Evolutionary conservation across 352 stramenopile genomes (phyloP), one percentile per base, ranked within the genome.

Genomic region (Plasmopara viticola): DNA sequence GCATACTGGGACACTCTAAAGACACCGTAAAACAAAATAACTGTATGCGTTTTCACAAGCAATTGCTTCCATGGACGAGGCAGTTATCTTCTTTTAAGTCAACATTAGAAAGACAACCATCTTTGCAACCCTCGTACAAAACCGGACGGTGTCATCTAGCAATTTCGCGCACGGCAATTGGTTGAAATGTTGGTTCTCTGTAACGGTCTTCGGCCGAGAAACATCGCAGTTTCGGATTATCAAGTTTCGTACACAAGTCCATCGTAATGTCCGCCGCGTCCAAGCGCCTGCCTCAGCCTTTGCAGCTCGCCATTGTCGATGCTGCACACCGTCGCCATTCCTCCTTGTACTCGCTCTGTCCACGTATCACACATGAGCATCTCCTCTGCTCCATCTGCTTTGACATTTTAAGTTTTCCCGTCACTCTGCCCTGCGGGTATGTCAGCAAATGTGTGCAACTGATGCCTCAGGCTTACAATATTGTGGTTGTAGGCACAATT

Each of bases 331-430:
- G 44, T 15, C 58, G 54, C 13, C 35, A 47, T 10, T 33, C 44
- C 12, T 31, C 39, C 5, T 10, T 48, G 15, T 6, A 17, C 7
- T 31, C 46, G 13, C 30, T 25, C 17, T 56, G 46, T 29, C 46
- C 44, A 0, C 6, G 17, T n/a, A 51, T 87, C 8, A 41, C 51
- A 4, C 61, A 60, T 9, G 72, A 86, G 14, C 66, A 84, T 37
- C 53, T 90, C 44, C 60, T 71, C 12, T 90, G 80, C 51, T 73
- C 78, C 15, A 90, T 90, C 44, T 90, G 80, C 74, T 86, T 87
- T 51, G 80, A 90, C 48, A 69, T 87, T 25, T 56, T 90, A 14
- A 69, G 71, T 56, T 90, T 86, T 47, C 80, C 80, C 9, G 76
- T 87, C 31, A 88, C 80, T 33, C 59, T 90, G 15, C 64, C 74